Evolutionary conservation across 108 stramenopile genomes (phyloP).

Genomic region (Fragilariopsis cylindrus): DNA sequence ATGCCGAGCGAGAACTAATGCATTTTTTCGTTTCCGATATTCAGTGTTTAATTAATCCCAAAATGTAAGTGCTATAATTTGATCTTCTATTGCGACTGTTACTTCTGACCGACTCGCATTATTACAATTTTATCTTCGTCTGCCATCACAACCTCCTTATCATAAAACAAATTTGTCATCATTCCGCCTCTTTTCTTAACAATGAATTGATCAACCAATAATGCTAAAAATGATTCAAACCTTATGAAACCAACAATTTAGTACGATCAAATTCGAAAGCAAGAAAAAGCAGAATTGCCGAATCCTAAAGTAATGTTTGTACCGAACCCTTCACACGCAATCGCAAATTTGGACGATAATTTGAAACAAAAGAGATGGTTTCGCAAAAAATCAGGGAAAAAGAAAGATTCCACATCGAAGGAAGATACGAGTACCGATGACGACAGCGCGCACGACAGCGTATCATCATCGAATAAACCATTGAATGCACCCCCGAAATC

Average conservation of each 20-base stretch:
- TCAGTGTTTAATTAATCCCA: slow-evolving; percentile 11
- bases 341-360: slow-evolving; percentile 10
- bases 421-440: neutral
- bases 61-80: neutral
- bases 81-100: no score
- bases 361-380: neutral
- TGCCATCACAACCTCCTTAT: no score
- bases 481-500: no score
- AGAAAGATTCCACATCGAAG: neutral
- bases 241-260: no score
- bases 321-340: slow-evolving; percentile 34
- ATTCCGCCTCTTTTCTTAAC: no score
- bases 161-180: no score
- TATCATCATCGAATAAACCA: no score
- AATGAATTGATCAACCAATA: no score
- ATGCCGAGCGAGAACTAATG: slow-evolving; percentile 33
- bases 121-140: no score
- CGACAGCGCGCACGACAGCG: neutral
- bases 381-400: neutral
- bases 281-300: slow-evolving; percentile 32
- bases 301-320: slow-evolving; percentile 42
- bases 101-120: no score
- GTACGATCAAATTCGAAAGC: slow-evolving; percentile 26
- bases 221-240: no score
- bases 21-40: slow-evolving; percentile 44